Conservation (phyloP, 129 eudicot genomes). For the Flaveria bidentis region DNA sequence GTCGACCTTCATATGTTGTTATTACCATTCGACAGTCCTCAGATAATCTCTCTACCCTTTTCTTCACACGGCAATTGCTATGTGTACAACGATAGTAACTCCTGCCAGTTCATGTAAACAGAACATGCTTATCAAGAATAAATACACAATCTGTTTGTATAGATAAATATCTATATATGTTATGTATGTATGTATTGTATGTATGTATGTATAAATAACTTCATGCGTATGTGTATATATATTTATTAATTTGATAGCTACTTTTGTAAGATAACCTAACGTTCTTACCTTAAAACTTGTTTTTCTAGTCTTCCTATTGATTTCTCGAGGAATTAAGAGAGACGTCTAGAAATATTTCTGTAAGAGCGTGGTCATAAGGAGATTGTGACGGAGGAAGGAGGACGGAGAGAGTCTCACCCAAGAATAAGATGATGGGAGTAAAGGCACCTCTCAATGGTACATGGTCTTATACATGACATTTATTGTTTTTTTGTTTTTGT, state of each 20-base stretch:
- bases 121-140: slow-evolving; percentile 11
- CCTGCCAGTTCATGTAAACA: slow-evolving; percentile 41
- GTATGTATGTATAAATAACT: not conserved
- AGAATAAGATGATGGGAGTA: too few species aligned
- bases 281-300: not conserved
- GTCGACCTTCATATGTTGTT: slow-evolving; percentile 85
- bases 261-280: not conserved
- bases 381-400: too few species aligned
- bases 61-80: slow-evolving; percentile 75
- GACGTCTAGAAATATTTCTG: too few species aligned
- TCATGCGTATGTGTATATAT: not conserved
- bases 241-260: not conserved
- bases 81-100: slow-evolving; percentile 81
- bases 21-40: slow-evolving; percentile 85
- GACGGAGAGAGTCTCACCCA: too few species aligned
- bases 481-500: too few species aligned
- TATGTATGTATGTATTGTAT: too few species aligned
- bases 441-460: too few species aligned
- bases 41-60: slow-evolving; percentile 72
- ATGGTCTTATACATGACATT: too few species aligned
- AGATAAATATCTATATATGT: too few species aligned
- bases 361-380: too few species aligned
- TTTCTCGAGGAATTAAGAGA: not conserved
- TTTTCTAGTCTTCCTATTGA: not conserved
- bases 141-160: not conserved